Percentiles rank a stretch among this genome's conserved stretches.
Evolutionary conservation across 129 eudicot species (phyloP).

Genomic region (Pittosporum tobira): DNA sequence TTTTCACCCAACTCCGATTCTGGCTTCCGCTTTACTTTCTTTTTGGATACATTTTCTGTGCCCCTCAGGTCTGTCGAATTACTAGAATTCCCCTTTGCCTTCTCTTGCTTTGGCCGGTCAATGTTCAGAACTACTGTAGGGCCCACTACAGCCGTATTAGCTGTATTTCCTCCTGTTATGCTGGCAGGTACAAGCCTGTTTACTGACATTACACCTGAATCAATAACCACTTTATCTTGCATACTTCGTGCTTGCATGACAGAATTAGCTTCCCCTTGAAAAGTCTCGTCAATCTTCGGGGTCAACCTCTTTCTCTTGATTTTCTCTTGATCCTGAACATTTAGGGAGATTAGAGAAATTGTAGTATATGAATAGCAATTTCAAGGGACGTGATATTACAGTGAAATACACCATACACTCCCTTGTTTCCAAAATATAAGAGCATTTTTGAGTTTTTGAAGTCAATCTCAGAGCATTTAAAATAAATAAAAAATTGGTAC

Average conservation of each 20-base stretch:
- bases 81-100: constrained; percentile 34
- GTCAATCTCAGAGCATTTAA: too few species aligned
- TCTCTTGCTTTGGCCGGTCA: constrained; percentile 63
- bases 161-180: constrained; percentile 20
- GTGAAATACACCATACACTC: neutral
- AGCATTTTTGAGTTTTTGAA: too few species aligned
- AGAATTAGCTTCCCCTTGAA: constrained; percentile 27
- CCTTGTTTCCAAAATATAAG: too few species aligned
- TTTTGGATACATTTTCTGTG: constrained; percentile 34
- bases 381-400: neutral
- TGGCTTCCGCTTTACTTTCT: constrained; percentile 58
- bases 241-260: constrained; percentile 26
- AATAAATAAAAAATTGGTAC: too few species aligned
- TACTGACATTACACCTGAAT: constrained; percentile 12
- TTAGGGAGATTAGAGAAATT: neutral
- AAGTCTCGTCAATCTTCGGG: constrained; percentile 26
- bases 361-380: neutral
- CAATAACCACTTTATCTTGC: constrained; percentile 29
- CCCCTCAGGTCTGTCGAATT: constrained; percentile 18
- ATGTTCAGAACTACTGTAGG: constrained; percentile 10
- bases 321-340: constrained; percentile 45
- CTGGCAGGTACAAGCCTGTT: constrained; percentile 25
- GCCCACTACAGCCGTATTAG: constrained; percentile 16
- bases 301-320: constrained; percentile 49
- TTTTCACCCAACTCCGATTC: constrained; percentile 32